These are phyloP conservation scores for Rhodotorula glutinis DNA, from an alignment of 1,284 basidiomycete genomes.

Conservation along the genomic window DNA sequence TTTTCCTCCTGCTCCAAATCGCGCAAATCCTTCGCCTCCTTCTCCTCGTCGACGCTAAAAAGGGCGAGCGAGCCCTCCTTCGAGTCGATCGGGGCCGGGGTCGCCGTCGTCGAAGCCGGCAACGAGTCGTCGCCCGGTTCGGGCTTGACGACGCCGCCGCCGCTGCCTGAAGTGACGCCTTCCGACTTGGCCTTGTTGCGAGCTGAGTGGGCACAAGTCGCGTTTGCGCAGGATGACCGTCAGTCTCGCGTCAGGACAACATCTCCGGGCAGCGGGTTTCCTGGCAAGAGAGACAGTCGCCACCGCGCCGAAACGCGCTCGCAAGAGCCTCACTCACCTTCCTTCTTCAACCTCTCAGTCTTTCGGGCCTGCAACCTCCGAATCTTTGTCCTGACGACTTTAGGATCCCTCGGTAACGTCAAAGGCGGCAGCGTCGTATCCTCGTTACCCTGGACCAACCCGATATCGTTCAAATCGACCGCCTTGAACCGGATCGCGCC, in stretches of 20 bases:
- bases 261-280: too few relatives aligned
- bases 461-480: conserved; percentile 41
- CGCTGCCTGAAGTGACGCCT: too few relatives aligned
- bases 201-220: background rate
- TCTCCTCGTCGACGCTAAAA: conserved; percentile 30
- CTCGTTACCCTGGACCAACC: conserved; percentile 5
- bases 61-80: conserved; percentile 33
- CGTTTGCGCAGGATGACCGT: background rate
- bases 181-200: conserved; percentile 9
- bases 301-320: background rate
- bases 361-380: conserved; percentile 35
- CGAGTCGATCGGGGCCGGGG: conserved; percentile 29
- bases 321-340: conserved; percentile 14
- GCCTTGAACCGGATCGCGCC: conserved; percentile 21
- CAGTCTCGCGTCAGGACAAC: too few relatives aligned
- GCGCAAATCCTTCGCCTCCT: conserved; percentile 35
- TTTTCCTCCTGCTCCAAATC: conserved; percentile 34
- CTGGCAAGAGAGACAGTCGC: too few relatives aligned
- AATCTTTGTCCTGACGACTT: conserved; percentile 35
- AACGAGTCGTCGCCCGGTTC: conserved; percentile 23
- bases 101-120: conserved; percentile 18
- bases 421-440: conserved; percentile 43
- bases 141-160: conserved; percentile 21
- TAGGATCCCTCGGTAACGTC: conserved; percentile 40
- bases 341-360: conserved; percentile 24